Evolutionary conservation across 495 filamentous ascomycete species (phyloP).

Genomic region (Penicillium nucicola): DNA sequence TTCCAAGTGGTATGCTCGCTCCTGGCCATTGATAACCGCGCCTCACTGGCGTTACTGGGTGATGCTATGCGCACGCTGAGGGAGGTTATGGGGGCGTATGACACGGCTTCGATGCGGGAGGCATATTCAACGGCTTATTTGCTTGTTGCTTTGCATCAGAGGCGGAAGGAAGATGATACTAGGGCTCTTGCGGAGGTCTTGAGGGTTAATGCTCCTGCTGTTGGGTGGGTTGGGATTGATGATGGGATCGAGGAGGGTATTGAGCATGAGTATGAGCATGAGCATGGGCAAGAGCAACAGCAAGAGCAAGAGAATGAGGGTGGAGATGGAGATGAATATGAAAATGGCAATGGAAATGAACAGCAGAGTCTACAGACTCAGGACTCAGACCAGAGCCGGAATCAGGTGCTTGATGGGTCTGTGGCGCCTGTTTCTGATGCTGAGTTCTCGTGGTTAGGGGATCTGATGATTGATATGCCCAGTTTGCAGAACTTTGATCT

Average conservation of each 20-base stretch:
- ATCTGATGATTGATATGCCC: conserved; percentile 44
- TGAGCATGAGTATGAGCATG: not conserved
- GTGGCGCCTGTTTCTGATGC: conserved; percentile 15
- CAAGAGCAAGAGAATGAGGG: too few species aligned
- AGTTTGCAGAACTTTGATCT: conserved; percentile 45
- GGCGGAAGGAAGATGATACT: conserved; percentile 43
- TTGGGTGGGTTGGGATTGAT: conserved; percentile 6
- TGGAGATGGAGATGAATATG: too few species aligned
- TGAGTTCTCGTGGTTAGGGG: conserved; percentile 43
- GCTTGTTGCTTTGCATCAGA: conserved; percentile 44
- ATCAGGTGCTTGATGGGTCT: conserved; percentile 3
- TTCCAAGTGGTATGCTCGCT: conserved; percentile 55
- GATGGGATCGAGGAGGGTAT: not conserved
- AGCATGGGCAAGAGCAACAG: not conserved
- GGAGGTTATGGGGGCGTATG: conserved; percentile 40
- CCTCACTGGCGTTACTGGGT: conserved; percentile 42
- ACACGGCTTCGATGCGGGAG: conserved; percentile 48
- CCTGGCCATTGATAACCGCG: conserved; percentile 48
- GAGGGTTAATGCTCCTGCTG: conserved; percentile 27
- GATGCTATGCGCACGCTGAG: conserved; percentile 51
- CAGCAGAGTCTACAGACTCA: not conserved
- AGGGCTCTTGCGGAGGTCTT: conserved; percentile 33
- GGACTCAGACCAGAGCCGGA: not conserved
- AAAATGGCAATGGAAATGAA: not conserved
- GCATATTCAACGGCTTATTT: conserved; percentile 51